Evolutionary conservation across 768 basidiomycete genomes (phyloP).

Genomic region (Tylopilus balloui): DNA sequence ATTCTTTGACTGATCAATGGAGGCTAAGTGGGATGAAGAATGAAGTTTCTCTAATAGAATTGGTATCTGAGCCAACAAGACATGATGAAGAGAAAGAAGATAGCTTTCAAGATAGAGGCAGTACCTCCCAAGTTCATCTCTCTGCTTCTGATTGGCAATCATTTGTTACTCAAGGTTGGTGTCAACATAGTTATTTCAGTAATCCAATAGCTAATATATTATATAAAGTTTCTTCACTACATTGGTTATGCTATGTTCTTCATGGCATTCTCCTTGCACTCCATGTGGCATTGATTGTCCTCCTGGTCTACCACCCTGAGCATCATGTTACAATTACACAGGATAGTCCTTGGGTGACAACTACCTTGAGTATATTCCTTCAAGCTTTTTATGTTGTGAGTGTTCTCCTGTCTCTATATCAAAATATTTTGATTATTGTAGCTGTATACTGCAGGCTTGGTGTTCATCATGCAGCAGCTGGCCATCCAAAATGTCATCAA

Average conservation of each 20-base stretch:
- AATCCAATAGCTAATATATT: neutral
- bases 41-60: neutral
- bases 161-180: neutral
- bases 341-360: neutral
- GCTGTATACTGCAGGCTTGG: constrained; percentile 4
- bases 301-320: neutral
- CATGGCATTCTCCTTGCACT: neutral
- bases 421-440: neutral
- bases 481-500: constrained; percentile 2
- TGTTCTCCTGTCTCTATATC: neutral
- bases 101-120: neutral
- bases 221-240: neutral
- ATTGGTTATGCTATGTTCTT: neutral
- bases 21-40: neutral
- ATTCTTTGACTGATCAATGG: neutral
- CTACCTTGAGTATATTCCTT: neutral
- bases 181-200: too few species aligned
- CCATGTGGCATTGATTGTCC: neutral
- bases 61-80: neutral
- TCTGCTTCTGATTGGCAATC: neutral
- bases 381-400: neutral
- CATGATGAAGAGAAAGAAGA: neutral
- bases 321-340: neutral
- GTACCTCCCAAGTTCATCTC: too few species aligned
- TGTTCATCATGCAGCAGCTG: constrained; percentile 16